phyloP scores from a whole-genome alignment of 2,329 filamentous ascomycete species.

The Cordyceps militaris region DNA sequence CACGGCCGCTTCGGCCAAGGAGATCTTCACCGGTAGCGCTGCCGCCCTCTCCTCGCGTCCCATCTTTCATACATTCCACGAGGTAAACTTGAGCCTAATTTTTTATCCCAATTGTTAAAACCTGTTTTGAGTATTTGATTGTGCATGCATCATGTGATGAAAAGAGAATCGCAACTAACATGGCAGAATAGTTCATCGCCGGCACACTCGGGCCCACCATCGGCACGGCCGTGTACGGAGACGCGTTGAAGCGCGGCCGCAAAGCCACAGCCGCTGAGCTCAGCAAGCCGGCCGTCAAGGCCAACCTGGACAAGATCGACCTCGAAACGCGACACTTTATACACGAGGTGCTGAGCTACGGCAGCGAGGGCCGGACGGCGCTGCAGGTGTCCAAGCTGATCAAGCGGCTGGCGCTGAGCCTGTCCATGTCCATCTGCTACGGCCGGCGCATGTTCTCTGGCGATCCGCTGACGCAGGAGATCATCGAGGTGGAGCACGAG shows the following conservation, averaged over 20 bases:
- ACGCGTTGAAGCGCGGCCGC: constrained; percentile 1
- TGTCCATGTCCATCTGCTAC: constrained; percentile 8
- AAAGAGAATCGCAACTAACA: too few species aligned
- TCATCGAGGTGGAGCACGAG: constrained; percentile 5
- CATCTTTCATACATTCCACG: constrained; percentile 2
- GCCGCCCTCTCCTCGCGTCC: constrained; percentile 4
- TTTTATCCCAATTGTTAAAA: background rate
- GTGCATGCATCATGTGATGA: constrained; percentile 49
- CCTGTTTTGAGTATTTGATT: too few species aligned
- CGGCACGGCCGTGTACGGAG: background rate
- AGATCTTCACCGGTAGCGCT: constrained; percentile 4
- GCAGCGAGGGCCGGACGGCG: background rate
- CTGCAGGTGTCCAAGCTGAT: background rate
- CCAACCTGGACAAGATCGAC: constrained; percentile 3
- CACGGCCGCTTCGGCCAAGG: background rate
- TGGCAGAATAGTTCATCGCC: constrained; percentile 1
- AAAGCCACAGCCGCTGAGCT: constrained; percentile 5
- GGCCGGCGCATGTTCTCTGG: constrained; percentile 5
- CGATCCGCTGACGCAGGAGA: background rate
- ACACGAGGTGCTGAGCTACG: constrained; percentile 4
- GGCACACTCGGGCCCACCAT: constrained; percentile 4
- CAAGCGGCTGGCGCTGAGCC: background rate
- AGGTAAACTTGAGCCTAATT: background rate
- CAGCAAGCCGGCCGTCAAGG: constrained; percentile 7
- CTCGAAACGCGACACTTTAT: constrained; percentile 1